These are phyloP conservation scores for Suhomyces sp. DNA, from an alignment of 805 yeast species.

Conservation along the genomic window DNA sequence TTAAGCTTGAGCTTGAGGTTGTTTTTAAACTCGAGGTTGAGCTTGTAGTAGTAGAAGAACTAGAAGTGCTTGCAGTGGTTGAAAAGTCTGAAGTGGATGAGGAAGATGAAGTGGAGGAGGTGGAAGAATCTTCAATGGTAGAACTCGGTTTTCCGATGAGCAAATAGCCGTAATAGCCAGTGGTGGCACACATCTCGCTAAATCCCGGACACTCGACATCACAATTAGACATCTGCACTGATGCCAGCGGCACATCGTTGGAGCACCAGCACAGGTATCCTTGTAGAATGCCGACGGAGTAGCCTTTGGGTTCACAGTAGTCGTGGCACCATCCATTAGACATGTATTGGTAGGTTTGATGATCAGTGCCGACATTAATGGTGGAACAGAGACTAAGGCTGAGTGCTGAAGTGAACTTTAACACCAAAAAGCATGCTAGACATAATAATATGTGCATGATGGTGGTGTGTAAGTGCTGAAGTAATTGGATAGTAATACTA, in stretches of 20 bases:
- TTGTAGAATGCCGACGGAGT: constrained; percentile 53
- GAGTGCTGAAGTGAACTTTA: constrained; percentile 1
- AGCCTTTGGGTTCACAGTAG: constrained; percentile 41
- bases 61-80: neutral
- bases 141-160: constrained; percentile 20
- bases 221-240: constrained; percentile 37
- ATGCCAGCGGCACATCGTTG: constrained; percentile 44
- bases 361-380: constrained; percentile 18
- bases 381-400: constrained; percentile 21
- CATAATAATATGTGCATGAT: neutral
- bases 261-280: constrained; percentile 62
- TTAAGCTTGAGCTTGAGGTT: constrained; percentile 14
- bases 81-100: neutral
- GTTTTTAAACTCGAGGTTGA: constrained; percentile 4
- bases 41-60: neutral
- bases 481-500: too few species aligned
- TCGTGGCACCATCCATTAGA: constrained; percentile 53
- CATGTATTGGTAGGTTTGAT: constrained; percentile 23
- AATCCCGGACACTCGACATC: constrained; percentile 44
- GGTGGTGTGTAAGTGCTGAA: too few species aligned
- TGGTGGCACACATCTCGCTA: constrained; percentile 41
- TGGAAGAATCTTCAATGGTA: neutral
- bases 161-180: constrained; percentile 55
- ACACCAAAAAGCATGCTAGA: neutral
- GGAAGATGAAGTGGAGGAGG: neutral